These are phyloP conservation scores for Plasmodium cynomolgi DNA, from an alignment of 169 alveolate species.

Conservation along the genomic window DNA sequence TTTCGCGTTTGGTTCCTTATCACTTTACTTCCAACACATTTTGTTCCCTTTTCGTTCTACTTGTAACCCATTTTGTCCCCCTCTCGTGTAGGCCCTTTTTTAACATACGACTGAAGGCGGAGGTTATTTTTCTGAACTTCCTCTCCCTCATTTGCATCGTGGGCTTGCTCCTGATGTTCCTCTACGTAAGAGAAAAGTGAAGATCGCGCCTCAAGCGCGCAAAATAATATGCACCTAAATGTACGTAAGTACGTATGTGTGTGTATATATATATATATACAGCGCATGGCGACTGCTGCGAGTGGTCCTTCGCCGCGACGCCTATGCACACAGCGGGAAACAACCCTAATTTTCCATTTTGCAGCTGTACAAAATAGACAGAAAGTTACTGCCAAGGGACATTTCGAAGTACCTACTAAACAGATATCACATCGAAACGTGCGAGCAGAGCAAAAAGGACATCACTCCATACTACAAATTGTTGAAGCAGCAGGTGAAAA, in stretches of 20 bases:
- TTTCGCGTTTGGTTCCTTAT: not conserved
- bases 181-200: conserved; percentile 36
- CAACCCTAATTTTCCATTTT: not conserved
- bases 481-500: conserved; percentile 78
- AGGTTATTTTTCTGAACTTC: conserved; percentile 76
- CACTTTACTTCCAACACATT: not conserved
- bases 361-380: conserved; percentile 72
- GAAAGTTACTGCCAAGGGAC: conserved; percentile 74
- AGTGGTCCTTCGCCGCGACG: not conserved
- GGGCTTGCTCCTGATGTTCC: conserved; percentile 71
- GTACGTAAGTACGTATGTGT: not conserved
- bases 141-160: conserved; percentile 75
- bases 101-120: conserved; percentile 79
- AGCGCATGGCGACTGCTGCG: not conserved
- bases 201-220: not conserved
- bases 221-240: not conserved
- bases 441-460: conserved; percentile 57
- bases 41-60: not conserved
- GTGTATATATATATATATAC: not conserved
- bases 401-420: conserved; percentile 75
- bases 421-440: conserved; percentile 76
- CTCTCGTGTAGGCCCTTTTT: conserved; percentile 76
- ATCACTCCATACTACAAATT: conserved; percentile 81
- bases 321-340: not conserved
- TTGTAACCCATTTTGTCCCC: not conserved